Conservation (phyloP, 2,329 filamentous ascomycete genomes). For the Verticillium longisporum region DNA sequence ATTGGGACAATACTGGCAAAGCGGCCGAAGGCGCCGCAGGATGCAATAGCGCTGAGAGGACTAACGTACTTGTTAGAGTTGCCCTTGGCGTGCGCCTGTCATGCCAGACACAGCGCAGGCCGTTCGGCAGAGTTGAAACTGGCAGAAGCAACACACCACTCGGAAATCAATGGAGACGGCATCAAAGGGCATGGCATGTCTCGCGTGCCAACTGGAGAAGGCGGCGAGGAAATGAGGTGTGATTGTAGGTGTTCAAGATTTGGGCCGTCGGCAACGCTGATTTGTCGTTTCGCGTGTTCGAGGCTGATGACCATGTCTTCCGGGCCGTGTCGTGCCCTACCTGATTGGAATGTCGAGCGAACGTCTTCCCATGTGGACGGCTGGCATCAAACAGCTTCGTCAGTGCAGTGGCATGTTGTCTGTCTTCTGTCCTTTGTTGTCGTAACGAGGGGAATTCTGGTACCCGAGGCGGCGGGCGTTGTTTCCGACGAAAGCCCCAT, state of each 20-base stretch:
- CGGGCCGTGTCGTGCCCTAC: neutral
- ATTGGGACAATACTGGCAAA: neutral
- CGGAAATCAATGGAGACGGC: neutral
- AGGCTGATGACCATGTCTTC: neutral
- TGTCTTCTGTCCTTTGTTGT: neutral
- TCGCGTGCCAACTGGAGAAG: neutral
- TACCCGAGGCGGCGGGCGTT: neutral
- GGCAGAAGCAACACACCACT: neutral
- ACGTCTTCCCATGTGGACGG: neutral
- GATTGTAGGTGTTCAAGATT: neutral
- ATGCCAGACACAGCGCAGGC: too few relatives aligned
- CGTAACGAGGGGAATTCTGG: neutral
- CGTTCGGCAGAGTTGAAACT: too few relatives aligned
- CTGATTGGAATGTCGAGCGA: neutral
- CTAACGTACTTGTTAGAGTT: neutral
- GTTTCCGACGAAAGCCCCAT: neutral
- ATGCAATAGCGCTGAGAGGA: neutral
- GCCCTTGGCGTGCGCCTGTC: neutral
- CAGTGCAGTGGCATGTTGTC: neutral
- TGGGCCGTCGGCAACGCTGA: neutral
- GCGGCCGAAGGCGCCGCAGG: neutral
- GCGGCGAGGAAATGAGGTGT: neutral
- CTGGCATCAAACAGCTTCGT: neutral
- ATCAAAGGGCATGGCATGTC: neutral
- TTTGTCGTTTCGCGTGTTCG: neutral